Percentiles rank a stretch among this genome's conserved stretches.
Evolutionary conservation across 2,329 filamentous ascomycete species (phyloP).

Genomic region (Periconia digitata): DNA sequence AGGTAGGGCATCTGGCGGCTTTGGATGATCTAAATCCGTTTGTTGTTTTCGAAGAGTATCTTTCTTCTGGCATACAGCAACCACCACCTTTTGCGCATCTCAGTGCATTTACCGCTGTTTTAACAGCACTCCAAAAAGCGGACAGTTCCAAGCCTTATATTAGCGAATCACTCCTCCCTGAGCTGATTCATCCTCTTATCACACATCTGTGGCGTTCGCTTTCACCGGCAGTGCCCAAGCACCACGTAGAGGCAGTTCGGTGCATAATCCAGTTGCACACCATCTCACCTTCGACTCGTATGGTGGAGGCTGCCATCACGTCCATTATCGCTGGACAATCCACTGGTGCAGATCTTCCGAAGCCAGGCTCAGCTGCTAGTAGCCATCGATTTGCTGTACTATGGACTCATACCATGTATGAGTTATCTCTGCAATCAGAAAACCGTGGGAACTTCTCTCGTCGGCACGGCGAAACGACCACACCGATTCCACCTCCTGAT

Average conservation of each 20-base stretch:
- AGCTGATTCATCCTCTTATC: conserved; percentile 69
- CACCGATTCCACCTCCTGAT: conserved; percentile 25
- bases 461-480: conserved; percentile 33
- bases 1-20: conserved; percentile 25
- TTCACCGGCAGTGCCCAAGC: conserved; percentile 81
- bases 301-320: conserved; percentile 77
- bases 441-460: conserved; percentile 32
- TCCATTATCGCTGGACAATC: conserved; percentile 58
- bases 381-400: conserved; percentile 72
- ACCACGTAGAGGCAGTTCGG: conserved; percentile 89
- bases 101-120: conserved; percentile 33
- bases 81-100: conserved; percentile 30
- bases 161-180: conserved; percentile 54
- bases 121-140: conserved; percentile 36
- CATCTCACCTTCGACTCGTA: conserved; percentile 66
- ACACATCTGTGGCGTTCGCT: conserved; percentile 77
- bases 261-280: conserved; percentile 85
- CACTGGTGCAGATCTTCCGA: not conserved
- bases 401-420: conserved; percentile 72
- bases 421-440: conserved; percentile 39
- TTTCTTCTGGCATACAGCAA: conserved; percentile 8
- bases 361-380: conserved; percentile 48
- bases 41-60: conserved; percentile 22
- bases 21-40: conserved; percentile 31
- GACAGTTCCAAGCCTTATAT: conserved; percentile 29